phyloP scores from a whole-genome alignment of 129 eudicot genomes.

The Flaveria robusta region DNA sequence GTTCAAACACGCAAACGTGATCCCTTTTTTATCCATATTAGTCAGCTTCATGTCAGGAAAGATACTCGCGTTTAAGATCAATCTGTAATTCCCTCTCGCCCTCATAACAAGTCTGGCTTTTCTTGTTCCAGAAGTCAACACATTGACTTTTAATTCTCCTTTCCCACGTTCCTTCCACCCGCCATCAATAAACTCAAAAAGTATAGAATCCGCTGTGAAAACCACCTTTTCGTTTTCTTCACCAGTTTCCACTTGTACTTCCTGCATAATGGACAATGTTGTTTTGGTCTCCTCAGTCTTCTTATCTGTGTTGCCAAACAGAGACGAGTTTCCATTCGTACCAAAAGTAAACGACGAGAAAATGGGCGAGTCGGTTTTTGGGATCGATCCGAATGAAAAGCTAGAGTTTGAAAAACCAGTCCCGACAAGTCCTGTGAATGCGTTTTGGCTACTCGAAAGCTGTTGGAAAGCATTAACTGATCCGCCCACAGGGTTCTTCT shows the following conservation, averaged over 20 bases:
- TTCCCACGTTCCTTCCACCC: slow-evolving; percentile 95
- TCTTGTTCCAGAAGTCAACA: slow-evolving; percentile 51
- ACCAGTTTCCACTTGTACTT: slow-evolving; percentile 84
- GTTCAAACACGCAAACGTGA: slow-evolving; percentile 88
- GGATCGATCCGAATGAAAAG: slow-evolving; percentile 73
- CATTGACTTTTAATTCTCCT: slow-evolving; percentile 83
- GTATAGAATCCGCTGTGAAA: slow-evolving; percentile 68
- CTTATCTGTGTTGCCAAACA: slow-evolving; percentile 53
- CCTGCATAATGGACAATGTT: slow-evolving; percentile 57
- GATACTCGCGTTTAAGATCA: slow-evolving; percentile 78
- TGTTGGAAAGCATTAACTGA: slow-evolving; percentile 77
- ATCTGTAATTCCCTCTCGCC: slow-evolving; percentile 74
- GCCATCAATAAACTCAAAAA: slow-evolving; percentile 75
- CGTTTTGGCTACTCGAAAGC: slow-evolving; percentile 86
- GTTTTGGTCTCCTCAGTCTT: slow-evolving; percentile 50
- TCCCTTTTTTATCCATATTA: slow-evolving; percentile 84
- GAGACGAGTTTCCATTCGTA: slow-evolving; percentile 53
- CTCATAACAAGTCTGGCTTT: slow-evolving; percentile 89
- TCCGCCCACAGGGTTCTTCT: slow-evolving; percentile 41
- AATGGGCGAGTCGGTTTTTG: slow-evolving; percentile 48
- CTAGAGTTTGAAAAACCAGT: slow-evolving; percentile 77
- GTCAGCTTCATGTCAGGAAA: slow-evolving; percentile 90
- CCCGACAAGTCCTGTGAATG: slow-evolving; percentile 85
- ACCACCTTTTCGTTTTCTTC: slow-evolving; percentile 82
- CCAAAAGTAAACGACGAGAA: slow-evolving; percentile 53